These are phyloP conservation scores for Calonectria honghensis DNA, from an alignment of 2,329 filamentous ascomycete species.

Conservation along the genomic window DNA sequence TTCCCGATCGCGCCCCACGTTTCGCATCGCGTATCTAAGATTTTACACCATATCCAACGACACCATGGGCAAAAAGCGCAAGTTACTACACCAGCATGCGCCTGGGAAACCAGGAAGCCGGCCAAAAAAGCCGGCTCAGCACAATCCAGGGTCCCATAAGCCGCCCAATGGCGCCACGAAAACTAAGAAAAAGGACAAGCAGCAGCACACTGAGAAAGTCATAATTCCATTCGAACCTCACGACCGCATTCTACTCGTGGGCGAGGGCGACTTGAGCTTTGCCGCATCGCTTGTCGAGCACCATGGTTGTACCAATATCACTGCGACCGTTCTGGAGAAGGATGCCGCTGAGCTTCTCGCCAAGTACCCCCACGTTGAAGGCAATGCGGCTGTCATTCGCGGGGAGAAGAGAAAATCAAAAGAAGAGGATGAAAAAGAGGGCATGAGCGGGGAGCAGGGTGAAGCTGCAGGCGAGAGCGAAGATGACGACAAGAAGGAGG, in stretches of 20 bases:
- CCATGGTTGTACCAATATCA: conserved; percentile 80
- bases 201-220: conserved; percentile 59
- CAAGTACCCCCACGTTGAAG: conserved; percentile 84
- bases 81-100: conserved; percentile 58
- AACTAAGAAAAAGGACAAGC: conserved; percentile 51
- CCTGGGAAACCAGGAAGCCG: conserved; percentile 38
- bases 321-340: conserved; percentile 81
- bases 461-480: conserved; percentile 32
- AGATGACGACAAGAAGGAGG: conserved; percentile 40
- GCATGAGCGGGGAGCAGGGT: conserved; percentile 23
- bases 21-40: conserved; percentile 15
- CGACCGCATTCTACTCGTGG: conserved; percentile 84
- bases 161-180: conserved; percentile 46
- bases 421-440: conserved; percentile 38
- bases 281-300: conserved; percentile 79
- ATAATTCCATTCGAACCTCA: conserved; percentile 80
- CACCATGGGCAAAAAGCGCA: conserved; percentile 66
- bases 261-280: conserved; percentile 89
- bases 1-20: conserved; percentile 21
- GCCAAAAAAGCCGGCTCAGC: conserved; percentile 48
- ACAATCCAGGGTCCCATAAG: conserved; percentile 48
- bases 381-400: conserved; percentile 73
- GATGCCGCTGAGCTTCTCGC: conserved; percentile 72
- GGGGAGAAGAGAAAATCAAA: conserved; percentile 47
- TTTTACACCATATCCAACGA: conserved; percentile 17